Conservation (phyloP, 805 yeast genomes). For the Ogataea thermomethanolica region DNA sequence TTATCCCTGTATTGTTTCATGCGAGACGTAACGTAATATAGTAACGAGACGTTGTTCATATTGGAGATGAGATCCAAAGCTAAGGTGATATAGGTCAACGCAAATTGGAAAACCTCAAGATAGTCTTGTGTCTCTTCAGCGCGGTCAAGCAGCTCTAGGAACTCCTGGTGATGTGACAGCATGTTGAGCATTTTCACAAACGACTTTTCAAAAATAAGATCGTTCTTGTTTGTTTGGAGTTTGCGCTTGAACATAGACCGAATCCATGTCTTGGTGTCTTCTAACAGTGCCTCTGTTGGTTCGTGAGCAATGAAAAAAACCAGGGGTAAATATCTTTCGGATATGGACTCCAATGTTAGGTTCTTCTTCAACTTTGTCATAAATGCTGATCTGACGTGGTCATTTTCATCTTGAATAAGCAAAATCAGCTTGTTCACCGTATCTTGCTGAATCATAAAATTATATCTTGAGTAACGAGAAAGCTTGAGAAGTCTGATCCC, state of each 20-base stretch:
- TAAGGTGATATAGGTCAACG: conserved; percentile 57
- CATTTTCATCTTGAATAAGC: conserved; percentile 64
- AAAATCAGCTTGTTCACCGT: conserved; percentile 52
- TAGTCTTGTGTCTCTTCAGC: conserved; percentile 15
- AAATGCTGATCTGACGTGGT: conserved; percentile 52
- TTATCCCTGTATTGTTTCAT: conserved; percentile 72
- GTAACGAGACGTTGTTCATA: conserved; percentile 63
- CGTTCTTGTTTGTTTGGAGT: conserved; percentile 28
- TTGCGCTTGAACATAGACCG: conserved; percentile 49
- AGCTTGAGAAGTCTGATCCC: conserved; percentile 63
- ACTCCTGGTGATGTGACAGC: conserved; percentile 73
- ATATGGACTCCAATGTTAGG: conserved; percentile 48
- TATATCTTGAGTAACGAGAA: conserved; percentile 52
- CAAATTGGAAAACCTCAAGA: conserved; percentile 46
- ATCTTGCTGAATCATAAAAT: conserved; percentile 47
- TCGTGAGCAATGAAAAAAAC: conserved; percentile 76
- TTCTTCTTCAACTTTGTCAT: conserved; percentile 47
- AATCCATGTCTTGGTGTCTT: conserved; percentile 65
- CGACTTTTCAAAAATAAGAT: conserved; percentile 59
- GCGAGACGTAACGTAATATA: conserved; percentile 74
- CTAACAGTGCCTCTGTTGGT: conserved; percentile 50
- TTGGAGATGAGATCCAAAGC: conserved; percentile 58
- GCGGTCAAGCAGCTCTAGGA: conserved; percentile 38
- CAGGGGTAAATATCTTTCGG: conserved; percentile 64
- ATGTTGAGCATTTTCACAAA: conserved; percentile 65